Conservation (phyloP, 768 basidiomycete genomes). For the Punctularia strigosozonata region DNA sequence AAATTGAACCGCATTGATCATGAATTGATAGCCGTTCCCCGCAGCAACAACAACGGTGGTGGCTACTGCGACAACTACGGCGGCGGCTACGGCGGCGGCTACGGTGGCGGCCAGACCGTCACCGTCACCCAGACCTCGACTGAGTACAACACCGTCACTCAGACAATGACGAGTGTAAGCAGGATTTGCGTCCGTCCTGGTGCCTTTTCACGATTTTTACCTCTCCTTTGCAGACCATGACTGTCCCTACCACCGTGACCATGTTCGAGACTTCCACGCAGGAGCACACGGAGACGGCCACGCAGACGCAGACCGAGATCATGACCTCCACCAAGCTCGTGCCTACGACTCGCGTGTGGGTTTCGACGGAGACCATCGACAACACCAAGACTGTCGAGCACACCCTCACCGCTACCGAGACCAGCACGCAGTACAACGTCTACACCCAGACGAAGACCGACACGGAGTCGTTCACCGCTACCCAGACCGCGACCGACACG, state of each 20-base stretch:
- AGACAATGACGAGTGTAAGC: slow-evolving; percentile 15
- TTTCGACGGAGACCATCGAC: slow-evolving; percentile 56
- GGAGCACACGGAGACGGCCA: slow-evolving; percentile 11
- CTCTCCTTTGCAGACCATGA: slow-evolving; percentile 22
- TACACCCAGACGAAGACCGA: slow-evolving; percentile 33
- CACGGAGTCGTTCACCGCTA: slow-evolving; percentile 23
- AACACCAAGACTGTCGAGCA: slow-evolving; percentile 36
- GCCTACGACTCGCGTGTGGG: slow-evolving; percentile 55
- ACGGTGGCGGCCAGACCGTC: slow-evolving; percentile 15
- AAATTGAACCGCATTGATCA: slow-evolving; percentile 6
- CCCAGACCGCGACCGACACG: slow-evolving; percentile 36
- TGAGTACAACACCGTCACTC: slow-evolving; percentile 16
- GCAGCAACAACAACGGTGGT: slow-evolving; percentile 7
- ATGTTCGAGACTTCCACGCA: slow-evolving; percentile 8
- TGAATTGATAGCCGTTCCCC: slow-evolving; percentile 3
- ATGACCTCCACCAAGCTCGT: slow-evolving; percentile 39
- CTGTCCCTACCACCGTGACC: slow-evolving; percentile 25
- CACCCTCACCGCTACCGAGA: slow-evolving; percentile 54
- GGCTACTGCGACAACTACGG: slow-evolving; percentile 12
- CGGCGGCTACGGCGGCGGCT: slow-evolving; percentile 10
- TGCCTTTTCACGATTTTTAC: slow-evolving; percentile 4
- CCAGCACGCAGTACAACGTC: slow-evolving; percentile 40
- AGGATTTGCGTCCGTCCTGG: not conserved
- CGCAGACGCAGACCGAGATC: slow-evolving; percentile 13
- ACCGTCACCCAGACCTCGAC: slow-evolving; percentile 22